These are phyloP conservation scores for Metschnikowia reukaufii DNA, from an alignment of 805 yeast species.

Conservation along the genomic window DNA sequence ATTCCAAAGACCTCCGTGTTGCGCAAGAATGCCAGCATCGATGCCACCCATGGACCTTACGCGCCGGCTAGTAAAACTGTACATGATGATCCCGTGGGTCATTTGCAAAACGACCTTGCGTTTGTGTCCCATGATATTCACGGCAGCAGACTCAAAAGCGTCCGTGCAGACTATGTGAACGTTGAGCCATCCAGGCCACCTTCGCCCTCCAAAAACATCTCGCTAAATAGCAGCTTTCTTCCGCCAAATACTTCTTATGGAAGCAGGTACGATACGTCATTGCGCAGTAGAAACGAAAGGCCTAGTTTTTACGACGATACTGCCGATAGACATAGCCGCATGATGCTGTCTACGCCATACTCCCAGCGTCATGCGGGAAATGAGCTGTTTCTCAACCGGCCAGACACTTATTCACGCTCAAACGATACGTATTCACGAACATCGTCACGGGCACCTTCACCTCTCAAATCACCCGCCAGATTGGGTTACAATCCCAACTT, in stretches of 20 bases:
- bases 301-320: conserved; percentile 13
- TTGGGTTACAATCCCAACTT: conserved; percentile 16
- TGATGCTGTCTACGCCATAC: conserved; percentile 22
- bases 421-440: conserved; percentile 16
- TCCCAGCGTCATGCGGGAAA: conserved; percentile 10
- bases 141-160: conserved; percentile 29
- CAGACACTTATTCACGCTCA: conserved; percentile 11
- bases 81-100: conserved; percentile 22
- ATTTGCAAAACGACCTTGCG: conserved; percentile 30
- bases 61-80: conserved; percentile 28
- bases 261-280: conserved; percentile 5
- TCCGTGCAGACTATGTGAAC: conserved; percentile 16
- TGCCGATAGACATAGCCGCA: conserved; percentile 10
- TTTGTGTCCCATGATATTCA: conserved; percentile 53
- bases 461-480: conserved; percentile 18
- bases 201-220: conserved; percentile 14
- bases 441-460: conserved; percentile 20
- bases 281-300: conserved; percentile 7
- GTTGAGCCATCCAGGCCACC: conserved; percentile 11
- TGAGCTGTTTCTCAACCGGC: conserved; percentile 15
- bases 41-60: conserved; percentile 48
- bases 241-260: conserved; percentile 4
- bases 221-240: conserved; percentile 3
- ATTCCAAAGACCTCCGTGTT: conserved; percentile 53
- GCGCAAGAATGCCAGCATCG: conserved; percentile 60